Percentiles rank a stretch among this genome's conserved stretches.
Evolutionary conservation across 345 rosid genomes (phyloP).

Genomic region (Gossypium raimondii): DNA sequence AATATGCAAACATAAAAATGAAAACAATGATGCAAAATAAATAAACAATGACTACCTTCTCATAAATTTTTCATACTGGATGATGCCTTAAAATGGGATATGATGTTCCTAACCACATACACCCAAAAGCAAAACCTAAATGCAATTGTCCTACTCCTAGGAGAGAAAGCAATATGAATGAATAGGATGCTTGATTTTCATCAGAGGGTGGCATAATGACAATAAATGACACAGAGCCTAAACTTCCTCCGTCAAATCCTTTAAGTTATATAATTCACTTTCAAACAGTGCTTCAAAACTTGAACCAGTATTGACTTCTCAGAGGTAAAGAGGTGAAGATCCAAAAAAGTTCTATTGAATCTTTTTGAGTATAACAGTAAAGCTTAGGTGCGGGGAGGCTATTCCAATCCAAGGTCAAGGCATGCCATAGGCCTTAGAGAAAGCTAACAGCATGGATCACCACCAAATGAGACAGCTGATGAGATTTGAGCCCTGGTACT

Average conservation of each 20-base stretch:
- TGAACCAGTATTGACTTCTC: not conserved
- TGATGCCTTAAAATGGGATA: not conserved
- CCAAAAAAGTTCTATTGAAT: not conserved
- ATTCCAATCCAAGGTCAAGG: not conserved
- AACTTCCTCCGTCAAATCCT: not conserved
- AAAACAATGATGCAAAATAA: not conserved
- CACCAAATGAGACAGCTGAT: not conserved
- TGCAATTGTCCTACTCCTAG: not conserved
- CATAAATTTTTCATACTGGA: not conserved
- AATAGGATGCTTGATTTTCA: not conserved
- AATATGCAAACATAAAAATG: not conserved
- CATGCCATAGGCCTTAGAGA: not conserved
- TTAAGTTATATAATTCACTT: not conserved
- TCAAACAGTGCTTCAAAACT: not conserved
- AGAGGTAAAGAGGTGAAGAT: not conserved
- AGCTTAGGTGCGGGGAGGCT: not conserved
- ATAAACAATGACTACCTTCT: not conserved
- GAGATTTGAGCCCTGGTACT: not conserved
- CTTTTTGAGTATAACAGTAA: too few species aligned
- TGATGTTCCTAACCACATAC: not conserved
- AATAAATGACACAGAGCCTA: not conserved
- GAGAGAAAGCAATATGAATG: not conserved
- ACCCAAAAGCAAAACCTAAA: not conserved
- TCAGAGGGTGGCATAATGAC: not conserved
- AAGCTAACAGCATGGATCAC: not conserved